Base-by-base conservation (phyloP, 2,329 filamentous ascomycete species). In the Colletotrichum sp. region DNA sequence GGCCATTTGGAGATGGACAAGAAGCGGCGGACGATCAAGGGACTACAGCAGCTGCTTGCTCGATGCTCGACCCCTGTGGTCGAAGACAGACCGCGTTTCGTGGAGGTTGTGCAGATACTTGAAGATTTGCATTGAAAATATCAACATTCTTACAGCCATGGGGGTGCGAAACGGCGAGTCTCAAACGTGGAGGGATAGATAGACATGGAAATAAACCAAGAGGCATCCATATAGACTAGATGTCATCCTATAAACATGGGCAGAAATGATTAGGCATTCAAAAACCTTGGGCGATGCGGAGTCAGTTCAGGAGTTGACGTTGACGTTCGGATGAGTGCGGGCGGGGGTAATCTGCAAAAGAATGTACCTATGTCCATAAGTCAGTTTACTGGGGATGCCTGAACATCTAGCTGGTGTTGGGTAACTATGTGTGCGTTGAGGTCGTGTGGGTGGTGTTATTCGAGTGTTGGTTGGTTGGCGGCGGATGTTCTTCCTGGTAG, bases 31-130 rank as follows among this genome's bases (percentile, higher is more conserved):
- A 32, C 79, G 77, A 52, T 79, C 39, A 65, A 75, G 60, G 71
- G 76, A 26, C 79, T 86, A 63, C 69, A 75, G 71, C 75, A 75
- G 34, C 77, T 86, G 22, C 80, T 83, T 59, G 72, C 69, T 22
- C 78, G 72, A 48, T 86, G 84, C 71, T 79, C 80, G 28, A 75
- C 70, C 9, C 39, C 77, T 5, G 57, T 70, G 15, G 82, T 83
- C n/a, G 59, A 69, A 12, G 79, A 77, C 30, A 80, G 85, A 57
- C 84, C 84, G 24, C 78, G 75, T 12, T 86, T 86, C 77, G 80
- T 79, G 30, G 80, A 83, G 34, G 63, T 57, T 55, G 15, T 71
- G 18, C 26, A 63, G 26, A 36, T 26, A 12, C 44, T 52, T 52
- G 10, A 24, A 52, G 44, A 22, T 52, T 52, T 52, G 12, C 44